A percentile compares a stretch with the other conserved stretches of the same genome.
These are phyloP conservation scores for Claviceps sp. DNA, from an alignment of 2,329 filamentous ascomycete species.

Conservation along the genomic window DNA sequence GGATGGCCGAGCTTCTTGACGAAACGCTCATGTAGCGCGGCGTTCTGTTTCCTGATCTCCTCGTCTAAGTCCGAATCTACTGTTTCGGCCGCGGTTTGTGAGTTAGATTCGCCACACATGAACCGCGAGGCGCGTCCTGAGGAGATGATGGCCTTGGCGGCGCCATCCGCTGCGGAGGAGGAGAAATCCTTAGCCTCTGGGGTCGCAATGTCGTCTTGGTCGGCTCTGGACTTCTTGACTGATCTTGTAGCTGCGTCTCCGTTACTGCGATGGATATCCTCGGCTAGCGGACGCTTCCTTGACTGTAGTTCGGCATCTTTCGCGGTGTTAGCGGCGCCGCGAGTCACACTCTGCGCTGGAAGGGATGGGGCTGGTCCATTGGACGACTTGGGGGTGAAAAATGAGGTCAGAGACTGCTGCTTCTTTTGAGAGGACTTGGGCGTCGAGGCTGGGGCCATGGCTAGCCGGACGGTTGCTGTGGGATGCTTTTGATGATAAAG, in stretches of 20 bases:
- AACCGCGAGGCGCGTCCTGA: conserved; percentile 37
- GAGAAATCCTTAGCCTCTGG: conserved; percentile 21
- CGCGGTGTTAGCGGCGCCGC: conserved; percentile 12
- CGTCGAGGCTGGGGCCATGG: conserved; percentile 18
- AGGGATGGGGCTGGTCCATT: conserved; percentile 29
- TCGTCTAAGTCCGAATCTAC: conserved; percentile 34
- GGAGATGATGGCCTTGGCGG: neutral
- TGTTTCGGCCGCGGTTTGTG: conserved; percentile 25
- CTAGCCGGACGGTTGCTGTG: neutral
- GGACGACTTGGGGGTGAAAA: conserved; percentile 55
- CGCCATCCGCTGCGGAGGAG: conserved; percentile 6
- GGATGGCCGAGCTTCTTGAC: conserved; percentile 81
- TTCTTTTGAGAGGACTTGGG: conserved; percentile 37
- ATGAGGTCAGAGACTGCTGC: conserved; percentile 74
- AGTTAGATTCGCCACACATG: conserved; percentile 30
- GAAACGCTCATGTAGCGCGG: conserved; percentile 68
- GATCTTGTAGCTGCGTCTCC: conserved; percentile 22
- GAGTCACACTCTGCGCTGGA: conserved; percentile 17
- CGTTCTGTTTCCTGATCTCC: conserved; percentile 42
- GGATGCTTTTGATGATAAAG: neutral
- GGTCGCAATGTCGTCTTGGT: conserved; percentile 20
- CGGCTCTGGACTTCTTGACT: conserved; percentile 29
- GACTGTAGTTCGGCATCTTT: conserved; percentile 17
- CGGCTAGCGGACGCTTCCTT: conserved; percentile 39
- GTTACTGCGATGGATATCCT: conserved; percentile 31